Base-by-base conservation (phyloP, 306 rosid species). In the Prosopis cineraria region DNA sequence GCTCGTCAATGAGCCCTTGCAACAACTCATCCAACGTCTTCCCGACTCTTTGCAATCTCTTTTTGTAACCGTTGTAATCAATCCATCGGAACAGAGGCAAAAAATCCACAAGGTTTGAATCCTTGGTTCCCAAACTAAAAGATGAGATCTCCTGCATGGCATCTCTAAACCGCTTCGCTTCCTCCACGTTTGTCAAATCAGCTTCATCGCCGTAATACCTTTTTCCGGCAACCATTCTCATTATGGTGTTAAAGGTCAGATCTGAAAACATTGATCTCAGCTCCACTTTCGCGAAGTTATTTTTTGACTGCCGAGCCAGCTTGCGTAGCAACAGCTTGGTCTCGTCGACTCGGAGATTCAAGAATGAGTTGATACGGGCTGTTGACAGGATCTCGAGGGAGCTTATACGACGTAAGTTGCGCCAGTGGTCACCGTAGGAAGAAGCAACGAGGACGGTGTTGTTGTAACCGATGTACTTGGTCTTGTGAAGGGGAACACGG, bases 381-480 rank as follows among this genome's bases (percentile, higher is more conserved):
- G 84, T 11, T 19, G 95, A 92, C 76, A 88, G 87, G 44, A 93
- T 88, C 68, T 93, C 94, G 0, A 83, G 25, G 2, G 92, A 24
- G 41, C 89, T 75, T 0, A 93, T 86, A 27, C 94, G 94, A n/a
- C 96, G 97, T 1, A 89, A 53, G 86, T 89, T 93, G 22, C 93
- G 93, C 97, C 97, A 93, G 70, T 87, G 93, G 25, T 90, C 96
- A 6, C 96, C 96, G 47, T 90, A 86, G 0, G 92, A 64, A 1
- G 97, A 1, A 1, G 33, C 0, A 0, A 59, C 1, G 0, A 93
- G 0, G 2, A 55, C 74, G 72, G 93, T 87, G 73, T 72, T 9
- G 85, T 90, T 56, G 68, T 80, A 93, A 50, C 50, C 85, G 0
- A 90, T 0, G 80, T 86, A 72, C 81, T 93, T 89, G 52, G 75